Evolutionary conservation across 2,329 filamentous ascomycete species (phyloP), one percentile per base, ranked within the genome.

Genomic region (Aureobasidium sp.): DNA sequence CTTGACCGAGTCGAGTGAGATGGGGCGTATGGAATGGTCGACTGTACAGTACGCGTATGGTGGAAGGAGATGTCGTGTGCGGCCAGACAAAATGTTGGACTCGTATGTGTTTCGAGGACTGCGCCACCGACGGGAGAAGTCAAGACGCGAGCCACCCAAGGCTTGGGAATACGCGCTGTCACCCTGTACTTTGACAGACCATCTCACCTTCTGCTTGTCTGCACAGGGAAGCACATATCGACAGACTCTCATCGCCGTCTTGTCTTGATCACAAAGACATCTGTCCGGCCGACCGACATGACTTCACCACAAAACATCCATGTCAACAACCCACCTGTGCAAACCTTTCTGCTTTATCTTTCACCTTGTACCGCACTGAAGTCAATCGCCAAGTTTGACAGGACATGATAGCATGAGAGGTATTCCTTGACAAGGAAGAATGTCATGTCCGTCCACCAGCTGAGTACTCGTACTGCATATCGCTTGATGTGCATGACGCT

Each of bases 11-110:
- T 45, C 29, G 40, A 35, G 4, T 44, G 45, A 44, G 40, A 57
- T 57, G n/a, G 24, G 5, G 7, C 14, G 9, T 9, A 15, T 31
- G 50, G 8, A 14, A 54, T 29, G 24, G 2, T 35, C 14, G 22
- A 17, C 40, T 8, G n/a, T 33, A 17, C 33, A 24, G 35, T 31
- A 42, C 15, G 50, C 54, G 22, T 19, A 19, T 29, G 6, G 19
- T n/a, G 31, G 24, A 48, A 58, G 42, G 27, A 47, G 31, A 14
- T 58, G 29, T 42, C 54, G 42, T 58, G 54, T 58, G 40, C 54
- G 39, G 45, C 24, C 22, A 29, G 24, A 17, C 54, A 48, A 56
- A 31, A 44, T 56, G 53, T 45, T 42, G 24, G n/a, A 35, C 39
- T 35, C 39, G 5, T 35, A 37, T 39, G 29, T 29, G n/a, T 29